phyloP scores from a whole-genome alignment of 164 flowering plant species.

The Magnolia officinalis region DNA sequence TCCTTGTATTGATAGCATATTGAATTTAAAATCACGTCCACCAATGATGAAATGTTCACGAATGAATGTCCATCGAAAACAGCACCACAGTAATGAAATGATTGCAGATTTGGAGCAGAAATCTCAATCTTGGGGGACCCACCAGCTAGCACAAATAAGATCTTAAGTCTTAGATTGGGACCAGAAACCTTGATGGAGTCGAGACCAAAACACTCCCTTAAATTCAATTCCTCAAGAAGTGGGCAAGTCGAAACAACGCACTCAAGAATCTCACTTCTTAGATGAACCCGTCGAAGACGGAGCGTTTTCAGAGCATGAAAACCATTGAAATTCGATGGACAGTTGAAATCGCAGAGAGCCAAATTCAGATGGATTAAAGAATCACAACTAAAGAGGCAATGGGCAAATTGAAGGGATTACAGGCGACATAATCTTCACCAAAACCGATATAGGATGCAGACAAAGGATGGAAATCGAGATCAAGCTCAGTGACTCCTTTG shows the following conservation, averaged over 20 bases:
- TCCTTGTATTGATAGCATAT: not conserved
- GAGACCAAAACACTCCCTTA: not conserved
- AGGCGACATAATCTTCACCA: not conserved
- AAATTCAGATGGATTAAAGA: constrained; percentile 7
- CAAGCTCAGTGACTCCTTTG: constrained; percentile 5
- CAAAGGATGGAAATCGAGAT: not conserved
- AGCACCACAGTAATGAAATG: constrained; percentile 2
- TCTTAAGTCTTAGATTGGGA: not conserved
- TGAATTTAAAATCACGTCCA: not conserved
- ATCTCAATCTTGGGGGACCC: not conserved
- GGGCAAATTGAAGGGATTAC: not conserved
- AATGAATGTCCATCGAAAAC: not conserved
- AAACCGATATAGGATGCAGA: not conserved
- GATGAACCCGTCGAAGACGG: not conserved
- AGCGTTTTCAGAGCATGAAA: constrained; percentile 9
- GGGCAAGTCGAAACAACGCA: constrained; percentile 4
- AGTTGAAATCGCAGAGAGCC: not conserved
- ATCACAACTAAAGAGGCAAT: not conserved
- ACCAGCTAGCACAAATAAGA: constrained; percentile 5
- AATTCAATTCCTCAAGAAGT: constrained; percentile 4
- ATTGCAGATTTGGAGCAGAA: constrained; percentile 9
- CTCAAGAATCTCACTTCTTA: constrained; percentile 1
- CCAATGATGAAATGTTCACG: not conserved
- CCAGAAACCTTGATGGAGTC: not conserved
- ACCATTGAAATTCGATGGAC: constrained; percentile 5